Base-by-base conservation (phyloP, 2,329 filamentous ascomycete genomes). In the Ceratocystis alfenasii region DNA sequence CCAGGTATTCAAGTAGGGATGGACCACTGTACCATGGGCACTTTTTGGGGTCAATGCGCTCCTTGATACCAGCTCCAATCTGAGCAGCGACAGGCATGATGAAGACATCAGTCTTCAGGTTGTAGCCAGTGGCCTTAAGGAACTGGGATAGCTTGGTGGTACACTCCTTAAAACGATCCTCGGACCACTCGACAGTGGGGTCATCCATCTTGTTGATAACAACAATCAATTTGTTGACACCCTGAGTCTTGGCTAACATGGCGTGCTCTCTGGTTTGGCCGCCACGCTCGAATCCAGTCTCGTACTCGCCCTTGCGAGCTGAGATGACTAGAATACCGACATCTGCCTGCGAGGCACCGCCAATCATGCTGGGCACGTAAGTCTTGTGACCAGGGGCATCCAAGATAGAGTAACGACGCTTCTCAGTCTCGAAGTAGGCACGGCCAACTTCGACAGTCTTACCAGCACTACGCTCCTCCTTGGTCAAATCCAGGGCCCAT, bases 141-240 rank as follows among this genome's bases (percentile, higher is more conserved):
- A 96, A 97, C 70, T 87, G 83, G 17, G 85, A 76, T 62, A 99
- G 84, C 79, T 97, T 99, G 70, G 86, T 86, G 2, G 86, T 92
- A 76, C 94, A 99, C 78, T 99, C 94, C 73, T 90, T 87, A 79
- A 90, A 99, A 66, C 94, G 87, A 50, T 89, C 89, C 72, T 96
- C 85, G 65, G 89, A 94, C 95, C 95, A 99, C 73, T 96, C 85
- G 63, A 99, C 95, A 2, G 94, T 99, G 10, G 87, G 81, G 74
- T 99, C 94, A 74, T 99, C 94, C 95, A 99, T 99, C 82, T 99
- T 99, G 84, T 99, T 99, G 74, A 96, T 92, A 64, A 83, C 94
- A 36, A 99, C 87, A 59, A 97, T 81, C 66, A 99, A 83, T 79
- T 96, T 96, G 82, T 95, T 95, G 68, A 99, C 94, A 77, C 94